Evolutionary conservation across 768 basidiomycete species (phyloP).

Genomic region (Leccinellum rugosiceps): DNA sequence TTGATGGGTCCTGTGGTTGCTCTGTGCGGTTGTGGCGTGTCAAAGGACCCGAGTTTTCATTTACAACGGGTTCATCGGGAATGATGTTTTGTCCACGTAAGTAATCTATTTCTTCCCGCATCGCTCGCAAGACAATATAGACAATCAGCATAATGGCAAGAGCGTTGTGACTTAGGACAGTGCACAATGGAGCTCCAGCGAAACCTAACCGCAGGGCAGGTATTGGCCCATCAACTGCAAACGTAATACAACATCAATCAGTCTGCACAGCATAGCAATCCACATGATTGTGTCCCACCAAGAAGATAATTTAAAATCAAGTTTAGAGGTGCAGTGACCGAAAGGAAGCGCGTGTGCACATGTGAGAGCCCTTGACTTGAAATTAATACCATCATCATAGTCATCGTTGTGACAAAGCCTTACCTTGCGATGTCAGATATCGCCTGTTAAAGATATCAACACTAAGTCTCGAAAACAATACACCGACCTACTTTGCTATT

Average conservation of each 20-base stretch:
- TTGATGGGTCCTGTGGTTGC: neutral
- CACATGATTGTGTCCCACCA: constrained; percentile 6
- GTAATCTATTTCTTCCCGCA: constrained; percentile 17
- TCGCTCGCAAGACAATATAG: constrained; percentile 21
- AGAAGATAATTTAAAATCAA: constrained; percentile 25
- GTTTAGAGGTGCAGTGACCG: constrained; percentile 21
- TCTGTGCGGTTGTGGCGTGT: neutral
- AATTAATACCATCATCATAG: neutral
- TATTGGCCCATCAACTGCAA: constrained; percentile 24
- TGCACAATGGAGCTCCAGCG: constrained; percentile 25
- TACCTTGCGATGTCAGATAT: constrained; percentile 22
- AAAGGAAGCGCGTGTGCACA: constrained; percentile 23
- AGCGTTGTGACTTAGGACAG: constrained; percentile 25
- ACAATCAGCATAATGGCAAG: constrained; percentile 19
- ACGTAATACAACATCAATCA: neutral
- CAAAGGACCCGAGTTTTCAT: neutral
- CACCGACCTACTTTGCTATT: constrained; percentile 33
- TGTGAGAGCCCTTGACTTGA: constrained; percentile 19
- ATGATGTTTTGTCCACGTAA: constrained; percentile 7
- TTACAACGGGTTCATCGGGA: constrained; percentile 8
- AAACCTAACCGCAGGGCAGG: constrained; percentile 26
- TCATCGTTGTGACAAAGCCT: neutral
- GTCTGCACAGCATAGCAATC: neutral
- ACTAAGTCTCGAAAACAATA: neutral
- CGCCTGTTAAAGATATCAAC: constrained; percentile 16